Evolutionary conservation across 2,329 filamentous ascomycete species (phyloP).

Genomic region (Clarireedia paspali): DNA sequence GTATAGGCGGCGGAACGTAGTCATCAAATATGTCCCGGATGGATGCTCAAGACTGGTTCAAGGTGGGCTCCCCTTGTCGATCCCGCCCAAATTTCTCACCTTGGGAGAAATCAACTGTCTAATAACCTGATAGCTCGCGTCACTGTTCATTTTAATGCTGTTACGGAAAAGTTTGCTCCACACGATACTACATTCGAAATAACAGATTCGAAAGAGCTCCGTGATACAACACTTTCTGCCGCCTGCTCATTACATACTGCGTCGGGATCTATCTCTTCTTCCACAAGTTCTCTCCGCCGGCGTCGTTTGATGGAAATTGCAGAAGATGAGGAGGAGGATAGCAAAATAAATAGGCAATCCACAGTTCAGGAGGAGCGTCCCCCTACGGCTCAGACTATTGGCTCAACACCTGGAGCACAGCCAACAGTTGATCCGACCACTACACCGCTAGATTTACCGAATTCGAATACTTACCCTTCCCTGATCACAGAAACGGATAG

Average conservation of each 20-base stretch:
- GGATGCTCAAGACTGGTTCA: slow-evolving; percentile 84
- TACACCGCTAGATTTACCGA: slow-evolving; percentile 12
- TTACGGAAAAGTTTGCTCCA: slow-evolving; percentile 69
- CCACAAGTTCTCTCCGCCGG: slow-evolving; percentile 68
- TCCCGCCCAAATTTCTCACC: slow-evolving; percentile 18
- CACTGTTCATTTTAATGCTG: slow-evolving; percentile 60
- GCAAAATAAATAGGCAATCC: slow-evolving; percentile 52
- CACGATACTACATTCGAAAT: slow-evolving; percentile 83
- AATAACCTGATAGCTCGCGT: slow-evolving; percentile 59
- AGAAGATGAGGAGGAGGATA: slow-evolving; percentile 70
- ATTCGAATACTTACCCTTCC: slow-evolving; percentile 12
- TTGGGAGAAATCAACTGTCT: slow-evolving; percentile 17
- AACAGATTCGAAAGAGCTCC: slow-evolving; percentile 66
- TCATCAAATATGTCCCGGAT: slow-evolving; percentile 89
- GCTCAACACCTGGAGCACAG: slow-evolving; percentile 12
- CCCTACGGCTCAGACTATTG: slow-evolving; percentile 21
- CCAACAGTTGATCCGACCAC: slow-evolving; percentile 10
- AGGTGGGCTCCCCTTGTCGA: slow-evolving; percentile 49
- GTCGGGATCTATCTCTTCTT: slow-evolving; percentile 77
- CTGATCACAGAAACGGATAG: slow-evolving; percentile 13
- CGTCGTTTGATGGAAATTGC: slow-evolving; percentile 82
- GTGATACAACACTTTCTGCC: slow-evolving; percentile 78
- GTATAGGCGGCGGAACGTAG: slow-evolving; percentile 80
- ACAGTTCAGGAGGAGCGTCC: slow-evolving; percentile 39
- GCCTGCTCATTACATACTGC: slow-evolving; percentile 86